Evolutionary conservation across 2,329 filamentous ascomycete genomes (phyloP).

Genomic region (Penicillium sp.): DNA sequence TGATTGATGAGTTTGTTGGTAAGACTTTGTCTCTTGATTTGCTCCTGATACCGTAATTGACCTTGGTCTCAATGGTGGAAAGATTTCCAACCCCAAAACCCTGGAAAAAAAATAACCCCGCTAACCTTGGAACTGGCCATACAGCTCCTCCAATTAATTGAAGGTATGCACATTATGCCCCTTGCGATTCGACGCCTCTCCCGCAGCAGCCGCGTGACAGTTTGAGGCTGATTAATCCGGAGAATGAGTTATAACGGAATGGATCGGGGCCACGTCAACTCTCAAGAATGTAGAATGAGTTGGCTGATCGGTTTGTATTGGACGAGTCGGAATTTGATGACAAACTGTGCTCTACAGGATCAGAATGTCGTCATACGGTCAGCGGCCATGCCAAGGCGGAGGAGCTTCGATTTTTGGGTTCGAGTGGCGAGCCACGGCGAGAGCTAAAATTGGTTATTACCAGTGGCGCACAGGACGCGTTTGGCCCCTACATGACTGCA

Average conservation of each 20-base stretch:
- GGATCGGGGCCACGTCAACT: not conserved
- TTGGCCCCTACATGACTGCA: constrained; percentile 14
- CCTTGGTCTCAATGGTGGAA: constrained; percentile 19
- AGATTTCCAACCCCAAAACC: not conserved
- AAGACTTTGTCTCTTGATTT: constrained; percentile 17
- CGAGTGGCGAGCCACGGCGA: not conserved
- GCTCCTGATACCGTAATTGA: constrained; percentile 16
- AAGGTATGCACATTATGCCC: not conserved
- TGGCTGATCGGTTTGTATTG: not conserved
- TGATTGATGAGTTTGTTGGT: constrained; percentile 12
- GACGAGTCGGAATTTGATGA: not conserved
- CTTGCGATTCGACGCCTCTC: not conserved
- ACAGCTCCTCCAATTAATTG: not conserved
- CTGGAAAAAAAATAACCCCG: constrained; percentile 6
- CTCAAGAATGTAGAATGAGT: not conserved
- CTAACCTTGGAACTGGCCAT: not conserved
- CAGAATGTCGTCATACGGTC: not conserved
- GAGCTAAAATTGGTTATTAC: constrained; percentile 1
- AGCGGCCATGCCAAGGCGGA: not conserved
- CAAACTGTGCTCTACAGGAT: not conserved
- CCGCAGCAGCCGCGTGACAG: not conserved
- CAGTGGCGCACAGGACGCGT: constrained; percentile 11
- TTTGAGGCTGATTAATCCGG: constrained; percentile 12
- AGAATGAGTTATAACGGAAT: constrained; percentile 14
- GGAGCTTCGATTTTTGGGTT: not conserved